These are phyloP conservation scores for Cryptosporidium tyzzeri DNA, from an alignment of 169 alveolate species.

Conservation along the genomic window DNA sequence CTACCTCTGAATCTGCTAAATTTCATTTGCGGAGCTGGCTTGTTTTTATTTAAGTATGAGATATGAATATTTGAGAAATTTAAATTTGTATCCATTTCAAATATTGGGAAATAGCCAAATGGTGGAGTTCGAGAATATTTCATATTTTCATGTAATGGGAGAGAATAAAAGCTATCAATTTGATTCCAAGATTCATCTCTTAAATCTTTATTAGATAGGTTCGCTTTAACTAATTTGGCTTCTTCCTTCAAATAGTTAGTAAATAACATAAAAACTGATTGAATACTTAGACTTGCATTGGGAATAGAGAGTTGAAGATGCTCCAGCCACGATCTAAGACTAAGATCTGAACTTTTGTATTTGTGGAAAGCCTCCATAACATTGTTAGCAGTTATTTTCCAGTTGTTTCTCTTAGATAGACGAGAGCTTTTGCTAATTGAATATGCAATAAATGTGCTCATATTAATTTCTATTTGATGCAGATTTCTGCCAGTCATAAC, in stretches of 20 bases:
- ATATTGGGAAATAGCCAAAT: constrained; percentile 22
- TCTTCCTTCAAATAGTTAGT: constrained; percentile 23
- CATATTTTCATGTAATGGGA: not conserved
- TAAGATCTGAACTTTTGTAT: constrained; percentile 39
- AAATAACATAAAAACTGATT: constrained; percentile 12
- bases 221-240: constrained; percentile 6
- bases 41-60: not conserved
- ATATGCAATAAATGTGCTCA: constrained; percentile 41
- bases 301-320: constrained; percentile 14
- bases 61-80: constrained; percentile 7
- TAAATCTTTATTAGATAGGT: not conserved
- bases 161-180: constrained; percentile 26
- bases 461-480: constrained; percentile 62
- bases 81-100: constrained; percentile 4
- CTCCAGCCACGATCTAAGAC: constrained; percentile 23
- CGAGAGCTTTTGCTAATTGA: constrained; percentile 2
- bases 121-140: constrained; percentile 38
- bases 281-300: not conserved
- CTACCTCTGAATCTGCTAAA: constrained; percentile 53
- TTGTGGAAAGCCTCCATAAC: constrained; percentile 7
- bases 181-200: constrained; percentile 4
- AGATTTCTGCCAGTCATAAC: constrained; percentile 32
- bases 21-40: constrained; percentile 26
- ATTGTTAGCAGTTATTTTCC: constrained; percentile 10
- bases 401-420: not conserved